Evolutionary conservation across 768 basidiomycete species (phyloP).

Genomic region (Tremella yokohamensis): DNA sequence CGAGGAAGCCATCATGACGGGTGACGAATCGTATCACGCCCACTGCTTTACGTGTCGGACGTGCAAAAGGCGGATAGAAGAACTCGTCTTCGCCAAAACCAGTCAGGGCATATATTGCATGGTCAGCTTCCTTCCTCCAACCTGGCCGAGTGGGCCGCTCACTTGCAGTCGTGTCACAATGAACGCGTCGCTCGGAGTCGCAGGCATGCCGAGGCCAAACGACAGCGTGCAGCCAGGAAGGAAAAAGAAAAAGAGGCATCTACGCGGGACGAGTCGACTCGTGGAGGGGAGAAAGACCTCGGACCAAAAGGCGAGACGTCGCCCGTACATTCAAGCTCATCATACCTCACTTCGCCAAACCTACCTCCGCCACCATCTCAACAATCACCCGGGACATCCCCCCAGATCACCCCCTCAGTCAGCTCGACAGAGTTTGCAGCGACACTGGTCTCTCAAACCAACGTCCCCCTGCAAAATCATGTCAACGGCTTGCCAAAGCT

Average conservation of each 20-base stretch:
- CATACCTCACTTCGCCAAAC: constrained; percentile 17
- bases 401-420: constrained; percentile 27
- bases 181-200: constrained; percentile 91
- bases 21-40: constrained; percentile 94
- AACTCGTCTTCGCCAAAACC: constrained; percentile 97
- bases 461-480: constrained; percentile 11
- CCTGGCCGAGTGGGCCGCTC: neutral
- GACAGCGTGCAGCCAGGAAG: constrained; percentile 59
- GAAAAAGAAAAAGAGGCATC: constrained; percentile 42
- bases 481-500: constrained; percentile 5
- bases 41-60: constrained; percentile 98
- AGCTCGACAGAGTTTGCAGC: constrained; percentile 19
- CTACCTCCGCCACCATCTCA: constrained; percentile 21
- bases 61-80: constrained; percentile 90
- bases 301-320: constrained; percentile 14
- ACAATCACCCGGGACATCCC: constrained; percentile 30
- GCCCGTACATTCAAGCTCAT: constrained; percentile 4
- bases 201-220: constrained; percentile 78
- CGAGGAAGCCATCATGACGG: constrained; percentile 99
- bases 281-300: neutral
- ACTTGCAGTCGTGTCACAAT: constrained; percentile 81
- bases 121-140: constrained; percentile 51
- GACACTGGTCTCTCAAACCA: neutral
- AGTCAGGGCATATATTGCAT: constrained; percentile 89
- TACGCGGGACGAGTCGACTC: constrained; percentile 13